Conservation (phyloP, 176 grass and related monocot genomes). For the Cocos nucifera region DNA sequence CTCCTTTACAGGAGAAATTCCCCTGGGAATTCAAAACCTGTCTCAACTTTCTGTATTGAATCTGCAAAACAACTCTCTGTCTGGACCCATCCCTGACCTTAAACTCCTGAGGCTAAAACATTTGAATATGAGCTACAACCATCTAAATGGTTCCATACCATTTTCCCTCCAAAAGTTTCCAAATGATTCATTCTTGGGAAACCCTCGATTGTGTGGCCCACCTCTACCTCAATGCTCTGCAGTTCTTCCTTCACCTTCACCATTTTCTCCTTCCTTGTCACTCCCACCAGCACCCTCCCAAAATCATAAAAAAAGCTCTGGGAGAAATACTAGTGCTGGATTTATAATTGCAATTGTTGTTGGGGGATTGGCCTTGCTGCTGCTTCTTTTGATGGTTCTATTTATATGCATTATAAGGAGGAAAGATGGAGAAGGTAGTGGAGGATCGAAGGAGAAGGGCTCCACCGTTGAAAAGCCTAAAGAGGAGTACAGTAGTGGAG, state of each 20-base stretch:
- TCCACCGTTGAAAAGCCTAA: slow-evolving; percentile 51
- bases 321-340: slow-evolving; percentile 50
- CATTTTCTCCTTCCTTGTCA: slow-evolving; percentile 32
- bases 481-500: slow-evolving; percentile 63
- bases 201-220: slow-evolving; percentile 60
- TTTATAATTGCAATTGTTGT: slow-evolving; percentile 55
- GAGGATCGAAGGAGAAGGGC: slow-evolving; percentile 28
- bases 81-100: slow-evolving; percentile 73
- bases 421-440: slow-evolving; percentile 41
- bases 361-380: slow-evolving; percentile 46
- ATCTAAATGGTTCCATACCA: slow-evolving; percentile 71
- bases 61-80: slow-evolving; percentile 61
- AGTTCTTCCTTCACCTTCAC: slow-evolving; percentile 22
- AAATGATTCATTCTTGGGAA: slow-evolving; percentile 60
- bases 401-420: slow-evolving; percentile 57
- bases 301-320: slow-evolving; percentile 14
- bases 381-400: slow-evolving; percentile 49
- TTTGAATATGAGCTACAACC: slow-evolving; percentile 73
- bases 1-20: slow-evolving; percentile 70
- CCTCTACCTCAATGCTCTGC: slow-evolving; percentile 64
- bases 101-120: slow-evolving; percentile 51
- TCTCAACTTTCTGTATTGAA: slow-evolving; percentile 53
- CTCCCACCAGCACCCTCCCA: slow-evolving; percentile 26
- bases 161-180: slow-evolving; percentile 61
- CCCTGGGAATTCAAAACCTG: slow-evolving; percentile 48